Evolutionary conservation across 2,329 filamentous ascomycete species (phyloP), one percentile per base, ranked within the genome.

Genomic region (Venturia aucupariae): DNA sequence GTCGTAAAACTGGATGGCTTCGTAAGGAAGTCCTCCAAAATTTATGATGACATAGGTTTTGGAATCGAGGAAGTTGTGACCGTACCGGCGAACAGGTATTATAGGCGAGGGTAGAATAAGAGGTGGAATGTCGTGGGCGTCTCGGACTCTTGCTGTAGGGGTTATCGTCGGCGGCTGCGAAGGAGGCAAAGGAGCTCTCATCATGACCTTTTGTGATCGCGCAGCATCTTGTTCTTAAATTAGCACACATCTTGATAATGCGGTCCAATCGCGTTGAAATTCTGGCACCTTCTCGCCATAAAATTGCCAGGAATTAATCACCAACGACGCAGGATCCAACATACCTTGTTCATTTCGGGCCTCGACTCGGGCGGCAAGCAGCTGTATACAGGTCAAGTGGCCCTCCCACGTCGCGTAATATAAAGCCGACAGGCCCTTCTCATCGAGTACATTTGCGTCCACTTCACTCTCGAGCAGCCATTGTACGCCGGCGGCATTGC

Each of bases 321-420:
- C 7, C 10, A 7, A 3, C 24, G 15, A 7, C 2, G 8, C 15
- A 19, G 51, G 35, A 35, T 35, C n/a, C 7, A n/a, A 22, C 41
- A 39, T 39, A 55, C 44, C 62, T 39, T 39, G 44, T 39, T 32
- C 27, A 32, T 27, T 46, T 48, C 10, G 22, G 35, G 13, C 30
- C 27, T 35, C 60, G 13, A 60, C 30, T 41, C 30, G 35, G 13
- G 54, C 39, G n/a, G 55, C 35, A 70, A 99, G 84, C 8, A 97
- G 82, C 71, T 88, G 87, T 90, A 99, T 96, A 77, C 94, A 97
- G 71, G 93, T 89, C 64, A 97, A 78, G 73, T 97, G 90, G 0
- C 94, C 94, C 77, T 99, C 94, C 94, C 94, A 99, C 0, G 92
- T 93, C 17, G 94, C 94, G 75, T 99, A 99, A 76, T 99, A 99